phyloP scores from a whole-genome alignment of 805 yeast species.

The Cyberlindnera japonica region DNA sequence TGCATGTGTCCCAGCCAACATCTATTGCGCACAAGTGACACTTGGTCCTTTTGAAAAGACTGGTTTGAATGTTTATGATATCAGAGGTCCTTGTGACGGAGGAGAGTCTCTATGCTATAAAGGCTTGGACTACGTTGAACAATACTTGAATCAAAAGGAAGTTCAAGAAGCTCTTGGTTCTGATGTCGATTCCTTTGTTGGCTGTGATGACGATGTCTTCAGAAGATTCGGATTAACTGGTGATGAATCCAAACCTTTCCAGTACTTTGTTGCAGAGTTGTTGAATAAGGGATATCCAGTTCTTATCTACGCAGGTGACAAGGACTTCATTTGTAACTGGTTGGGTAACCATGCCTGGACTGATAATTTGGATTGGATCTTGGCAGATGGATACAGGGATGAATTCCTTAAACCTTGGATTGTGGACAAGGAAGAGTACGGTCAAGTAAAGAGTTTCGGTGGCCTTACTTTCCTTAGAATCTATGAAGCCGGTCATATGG shows the following conservation, averaged over 20 bases:
- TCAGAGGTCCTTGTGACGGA: slow-evolving; percentile 73
- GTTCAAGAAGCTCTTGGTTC: slow-evolving; percentile 81
- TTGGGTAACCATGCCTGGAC: slow-evolving; percentile 87
- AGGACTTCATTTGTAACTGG: slow-evolving; percentile 92
- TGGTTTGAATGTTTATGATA: slow-evolving; percentile 85
- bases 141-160: slow-evolving; percentile 65
- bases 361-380: slow-evolving; percentile 61
- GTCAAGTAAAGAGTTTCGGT: slow-evolving; percentile 69
- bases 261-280: slow-evolving; percentile 63
- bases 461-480: slow-evolving; percentile 75
- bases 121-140: slow-evolving; percentile 63
- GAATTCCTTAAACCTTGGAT: slow-evolving; percentile 42
- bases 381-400: slow-evolving; percentile 43
- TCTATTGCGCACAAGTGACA: slow-evolving; percentile 71
- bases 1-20: slow-evolving; percentile 78
- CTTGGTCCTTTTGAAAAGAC: slow-evolving; percentile 69
- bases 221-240: slow-evolving; percentile 71
- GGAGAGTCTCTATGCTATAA: slow-evolving; percentile 69
- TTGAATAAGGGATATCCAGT: slow-evolving; percentile 73
- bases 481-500: slow-evolving; percentile 89
- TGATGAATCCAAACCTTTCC: slow-evolving; percentile 85
- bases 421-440: slow-evolving; percentile 44
- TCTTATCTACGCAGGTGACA: slow-evolving; percentile 89
- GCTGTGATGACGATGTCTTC: slow-evolving; percentile 67
- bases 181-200: slow-evolving; percentile 66